A percentile compares a stretch with the other conserved stretches of the same genome.
phyloP scores from a whole-genome alignment of 176 grass and related monocot genomes.

The Lolium multiflorum region DNA sequence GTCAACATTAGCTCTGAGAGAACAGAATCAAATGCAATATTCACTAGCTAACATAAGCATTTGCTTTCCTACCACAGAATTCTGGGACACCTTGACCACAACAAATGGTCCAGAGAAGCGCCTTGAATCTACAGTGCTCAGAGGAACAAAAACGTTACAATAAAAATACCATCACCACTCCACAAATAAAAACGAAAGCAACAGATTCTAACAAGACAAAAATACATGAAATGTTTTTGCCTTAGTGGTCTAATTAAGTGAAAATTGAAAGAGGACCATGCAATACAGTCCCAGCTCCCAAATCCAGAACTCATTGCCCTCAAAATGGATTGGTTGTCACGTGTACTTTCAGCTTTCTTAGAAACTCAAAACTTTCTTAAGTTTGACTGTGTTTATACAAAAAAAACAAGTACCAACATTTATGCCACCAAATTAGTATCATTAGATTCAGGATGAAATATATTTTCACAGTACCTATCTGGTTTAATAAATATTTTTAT shows the following conservation, averaged over 20 bases:
- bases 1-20: conserved; percentile 41
- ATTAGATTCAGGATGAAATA: too few species aligned
- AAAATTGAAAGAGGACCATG: background rate
- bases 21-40: conserved; percentile 37
- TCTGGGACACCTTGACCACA: conserved; percentile 76
- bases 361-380: too few species aligned
- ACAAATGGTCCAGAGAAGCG: conserved; percentile 84
- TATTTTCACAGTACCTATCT: too few species aligned
- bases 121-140: conserved; percentile 60
- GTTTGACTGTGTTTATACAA: too few species aligned
- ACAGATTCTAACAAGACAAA: background rate
- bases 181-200: conserved; percentile 4
- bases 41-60: conserved; percentile 25
- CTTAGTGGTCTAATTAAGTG: background rate
- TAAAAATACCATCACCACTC: background rate
- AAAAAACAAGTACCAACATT: too few species aligned
- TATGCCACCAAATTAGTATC: too few species aligned
- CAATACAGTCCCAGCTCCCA: background rate
- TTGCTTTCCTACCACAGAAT: conserved; percentile 62
- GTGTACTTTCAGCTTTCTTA: too few species aligned
- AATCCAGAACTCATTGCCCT: conserved; percentile 5
- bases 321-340: background rate
- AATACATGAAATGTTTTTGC: background rate
- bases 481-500: too few species aligned
- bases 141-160: conserved; percentile 7